Conservation (phyloP, 2,329 filamentous ascomycete species). For the Alternaria arbusti region DNA sequence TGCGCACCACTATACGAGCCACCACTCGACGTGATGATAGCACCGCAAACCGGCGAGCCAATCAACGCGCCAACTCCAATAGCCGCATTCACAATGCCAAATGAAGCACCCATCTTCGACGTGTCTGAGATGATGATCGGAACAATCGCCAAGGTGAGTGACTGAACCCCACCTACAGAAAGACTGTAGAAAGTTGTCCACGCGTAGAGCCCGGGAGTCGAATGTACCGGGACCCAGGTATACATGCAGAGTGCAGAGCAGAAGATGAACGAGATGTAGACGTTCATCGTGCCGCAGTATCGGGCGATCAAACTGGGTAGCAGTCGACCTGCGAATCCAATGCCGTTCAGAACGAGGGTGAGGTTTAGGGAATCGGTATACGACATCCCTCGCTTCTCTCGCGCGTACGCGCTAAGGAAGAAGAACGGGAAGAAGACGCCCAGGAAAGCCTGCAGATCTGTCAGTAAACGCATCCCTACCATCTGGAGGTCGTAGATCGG, state of each 20-base stretch:
- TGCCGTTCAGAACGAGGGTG: neutral
- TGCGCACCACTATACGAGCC: neutral
- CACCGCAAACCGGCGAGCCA: neutral
- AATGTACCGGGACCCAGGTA: neutral
- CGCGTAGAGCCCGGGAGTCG: neutral
- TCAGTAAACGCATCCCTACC: neutral
- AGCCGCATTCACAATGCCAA: neutral
- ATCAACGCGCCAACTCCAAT: neutral
- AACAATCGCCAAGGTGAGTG: neutral
- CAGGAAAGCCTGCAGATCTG: neutral
- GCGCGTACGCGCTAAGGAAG: neutral
- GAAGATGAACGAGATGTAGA: neutral
- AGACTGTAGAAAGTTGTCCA: neutral
- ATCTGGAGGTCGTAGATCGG: accelerated
- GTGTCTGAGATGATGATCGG: neutral
- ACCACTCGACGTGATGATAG: neutral
- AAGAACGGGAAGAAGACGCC: neutral
- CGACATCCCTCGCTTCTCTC: neutral
- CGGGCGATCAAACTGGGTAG: neutral
- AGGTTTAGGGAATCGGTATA: neutral
- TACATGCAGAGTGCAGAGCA: neutral
- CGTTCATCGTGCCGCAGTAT: neutral
- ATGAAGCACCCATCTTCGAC: neutral
- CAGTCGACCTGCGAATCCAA: neutral
- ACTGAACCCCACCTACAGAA: neutral